Evolutionary conservation across 345 rosid genomes (phyloP).

Genomic region (Excoecaria cochinchinensis): DNA sequence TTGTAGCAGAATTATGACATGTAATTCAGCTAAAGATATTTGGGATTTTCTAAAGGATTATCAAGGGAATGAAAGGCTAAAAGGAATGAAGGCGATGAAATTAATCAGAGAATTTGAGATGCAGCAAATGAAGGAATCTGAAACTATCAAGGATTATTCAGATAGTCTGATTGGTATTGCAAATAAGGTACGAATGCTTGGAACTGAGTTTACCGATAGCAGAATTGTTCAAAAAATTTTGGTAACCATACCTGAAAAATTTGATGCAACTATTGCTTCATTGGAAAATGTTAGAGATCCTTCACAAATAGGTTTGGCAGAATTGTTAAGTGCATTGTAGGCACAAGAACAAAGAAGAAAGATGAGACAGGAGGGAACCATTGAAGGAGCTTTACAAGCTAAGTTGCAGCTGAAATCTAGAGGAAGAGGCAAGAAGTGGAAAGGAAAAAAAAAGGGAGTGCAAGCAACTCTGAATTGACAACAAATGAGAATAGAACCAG

Average conservation of each 20-base stretch:
- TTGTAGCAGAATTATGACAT: background rate
- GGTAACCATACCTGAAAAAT: too few species aligned
- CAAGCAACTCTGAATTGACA: too few species aligned
- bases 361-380: too few species aligned
- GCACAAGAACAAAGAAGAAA: too few species aligned
- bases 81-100: background rate
- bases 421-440: background rate
- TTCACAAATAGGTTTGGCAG: too few species aligned
- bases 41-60: background rate
- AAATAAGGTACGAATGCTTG: background rate
- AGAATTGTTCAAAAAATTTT: too few species aligned
- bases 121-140: background rate
- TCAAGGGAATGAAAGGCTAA: background rate
- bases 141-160: background rate
- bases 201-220: background rate
- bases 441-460: background rate
- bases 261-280: too few species aligned
- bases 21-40: background rate
- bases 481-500: background rate
- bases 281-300: too few species aligned
- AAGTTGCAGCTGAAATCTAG: background rate
- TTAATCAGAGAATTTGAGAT: background rate
- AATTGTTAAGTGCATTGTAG: too few species aligned
- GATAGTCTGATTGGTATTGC: background rate
- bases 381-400: too few species aligned